These are phyloP conservation scores for Umbelopsis sp. DNA, from an alignment of 192 early-diverging fungal species.

Conservation along the genomic window DNA sequence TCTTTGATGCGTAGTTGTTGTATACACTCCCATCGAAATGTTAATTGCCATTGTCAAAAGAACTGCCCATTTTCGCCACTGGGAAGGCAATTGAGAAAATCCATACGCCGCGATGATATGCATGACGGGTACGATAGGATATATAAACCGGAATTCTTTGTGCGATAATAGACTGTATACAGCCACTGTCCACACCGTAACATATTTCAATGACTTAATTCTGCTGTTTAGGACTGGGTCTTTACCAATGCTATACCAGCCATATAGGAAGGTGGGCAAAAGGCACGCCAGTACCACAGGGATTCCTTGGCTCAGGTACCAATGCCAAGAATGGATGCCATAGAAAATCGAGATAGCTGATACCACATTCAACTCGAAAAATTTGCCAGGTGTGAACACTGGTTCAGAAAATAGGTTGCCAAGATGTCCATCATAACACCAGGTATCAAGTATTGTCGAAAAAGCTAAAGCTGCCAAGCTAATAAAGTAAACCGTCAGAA, in stretches of 20 bases:
- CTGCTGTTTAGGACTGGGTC: conserved; percentile 3
- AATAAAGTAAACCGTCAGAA: conserved; percentile 1
- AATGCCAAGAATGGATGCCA: conserved; percentile 89
- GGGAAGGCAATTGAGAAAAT: conserved; percentile 24
- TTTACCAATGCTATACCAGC: conserved; percentile 39
- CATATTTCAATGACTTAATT: conserved; percentile 27
- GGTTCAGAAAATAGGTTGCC: conserved; percentile 62
- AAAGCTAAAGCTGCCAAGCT: conserved; percentile 48
- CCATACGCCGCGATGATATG: conserved; percentile 50
- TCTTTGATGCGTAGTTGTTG: conserved; percentile 81
- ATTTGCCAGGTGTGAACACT: conserved; percentile 76
- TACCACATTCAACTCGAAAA: conserved; percentile 81
- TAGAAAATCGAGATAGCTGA: conserved; percentile 86
- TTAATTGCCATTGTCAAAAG: conserved; percentile 66
- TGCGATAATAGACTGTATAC: conserved; percentile 83
- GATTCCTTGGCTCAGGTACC: conserved; percentile 84
- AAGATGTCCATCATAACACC: conserved; percentile 70
- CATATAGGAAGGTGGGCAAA: conserved; percentile 67
- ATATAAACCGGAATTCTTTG: conserved; percentile 97
- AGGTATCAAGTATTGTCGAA: conserved; percentile 63
- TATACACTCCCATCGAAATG: conserved; percentile 68
- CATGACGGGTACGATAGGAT: conserved; percentile 77
- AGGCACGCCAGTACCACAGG: conserved; percentile 78
- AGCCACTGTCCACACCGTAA: conserved; percentile 51
- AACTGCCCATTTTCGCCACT: conserved; percentile 17